Evolutionary conservation across 2,329 filamentous ascomycete species (phyloP).

Genomic region (Mariannaea elegans): DNA sequence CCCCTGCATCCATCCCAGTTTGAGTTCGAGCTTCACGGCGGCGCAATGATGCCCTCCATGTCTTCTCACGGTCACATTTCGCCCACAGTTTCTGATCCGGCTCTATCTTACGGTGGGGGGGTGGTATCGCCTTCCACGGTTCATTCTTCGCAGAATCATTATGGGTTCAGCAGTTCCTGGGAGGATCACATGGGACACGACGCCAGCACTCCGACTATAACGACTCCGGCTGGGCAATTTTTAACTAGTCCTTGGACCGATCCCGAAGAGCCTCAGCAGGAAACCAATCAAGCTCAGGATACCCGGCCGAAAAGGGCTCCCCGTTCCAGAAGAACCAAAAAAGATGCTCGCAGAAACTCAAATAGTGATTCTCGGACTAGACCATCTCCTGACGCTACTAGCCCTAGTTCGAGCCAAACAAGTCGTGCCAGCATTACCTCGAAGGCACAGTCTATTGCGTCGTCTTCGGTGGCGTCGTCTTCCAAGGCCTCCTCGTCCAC

Average conservation of each 20-base stretch:
- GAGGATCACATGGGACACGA: slow-evolving; percentile 35
- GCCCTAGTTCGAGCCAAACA: slow-evolving; percentile 35
- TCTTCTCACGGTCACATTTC: slow-evolving; percentile 31
- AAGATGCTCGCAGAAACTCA: slow-evolving; percentile 28
- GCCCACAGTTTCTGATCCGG: slow-evolving; percentile 26
- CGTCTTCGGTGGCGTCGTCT: slow-evolving; percentile 32
- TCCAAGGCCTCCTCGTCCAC: slow-evolving; percentile 30
- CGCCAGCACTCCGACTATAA: slow-evolving; percentile 36
- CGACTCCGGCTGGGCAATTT: slow-evolving; percentile 32
- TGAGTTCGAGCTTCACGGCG: slow-evolving; percentile 35
- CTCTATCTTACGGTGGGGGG: slow-evolving; percentile 30
- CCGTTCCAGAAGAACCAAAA: slow-evolving; percentile 28
- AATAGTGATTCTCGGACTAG: slow-evolving; percentile 18
- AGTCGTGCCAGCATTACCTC: slow-evolving; percentile 36
- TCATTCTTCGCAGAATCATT: slow-evolving; percentile 31
- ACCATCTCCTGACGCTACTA: slow-evolving; percentile 34
- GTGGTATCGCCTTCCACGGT: slow-evolving; percentile 38
- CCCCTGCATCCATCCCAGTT: slow-evolving; percentile 31
- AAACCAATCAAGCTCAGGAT: slow-evolving; percentile 14
- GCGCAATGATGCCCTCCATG: slow-evolving; percentile 29
- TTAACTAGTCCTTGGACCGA: slow-evolving; percentile 38
- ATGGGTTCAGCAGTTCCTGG: slow-evolving; percentile 31
- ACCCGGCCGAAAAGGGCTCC: slow-evolving; percentile 31
- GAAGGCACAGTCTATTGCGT: slow-evolving; percentile 33
- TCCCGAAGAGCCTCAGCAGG: slow-evolving; percentile 27